A percentile compares a stretch with the other conserved stretches of the same genome.
These are phyloP conservation scores for Puccinia sorghi DNA, from an alignment of 1,284 basidiomycete genomes.

Conservation along the genomic window DNA sequence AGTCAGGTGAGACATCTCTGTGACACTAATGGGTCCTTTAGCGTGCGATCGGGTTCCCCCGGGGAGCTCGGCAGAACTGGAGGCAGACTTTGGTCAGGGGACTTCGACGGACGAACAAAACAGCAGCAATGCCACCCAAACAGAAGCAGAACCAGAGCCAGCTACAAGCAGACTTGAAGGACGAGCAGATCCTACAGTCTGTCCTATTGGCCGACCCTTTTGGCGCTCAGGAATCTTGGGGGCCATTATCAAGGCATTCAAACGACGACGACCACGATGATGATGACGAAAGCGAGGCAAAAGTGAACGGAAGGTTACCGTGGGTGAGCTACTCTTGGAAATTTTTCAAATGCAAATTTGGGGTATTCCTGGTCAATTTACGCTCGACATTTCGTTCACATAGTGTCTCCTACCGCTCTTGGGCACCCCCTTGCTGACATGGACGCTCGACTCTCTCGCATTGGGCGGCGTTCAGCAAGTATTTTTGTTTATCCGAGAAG, in stretches of 20 bases:
- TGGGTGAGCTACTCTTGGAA: constrained; percentile 19
- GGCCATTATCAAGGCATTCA: constrained; percentile 27
- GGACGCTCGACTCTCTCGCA: constrained; percentile 92
- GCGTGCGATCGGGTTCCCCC: background rate
- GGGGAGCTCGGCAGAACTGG: no score
- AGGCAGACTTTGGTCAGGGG: no score
- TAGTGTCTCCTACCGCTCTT: constrained; percentile 91
- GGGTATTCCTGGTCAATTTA: no score
- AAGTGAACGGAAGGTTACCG: constrained; percentile 6
- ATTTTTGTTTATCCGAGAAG: constrained; percentile 83
- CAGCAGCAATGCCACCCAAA: constrained; percentile 37
- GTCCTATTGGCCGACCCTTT: constrained; percentile 42
- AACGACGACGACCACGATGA: constrained; percentile 37
- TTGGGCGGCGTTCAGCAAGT: constrained; percentile 91
- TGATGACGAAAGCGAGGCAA: background rate
- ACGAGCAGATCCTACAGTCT: constrained; percentile 34
- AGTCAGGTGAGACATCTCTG: no score
- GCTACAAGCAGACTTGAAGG: constrained; percentile 27
- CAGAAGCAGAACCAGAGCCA: constrained; percentile 9
- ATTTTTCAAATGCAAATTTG: no score
- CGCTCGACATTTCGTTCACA: background rate
- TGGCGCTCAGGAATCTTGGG: constrained; percentile 38
- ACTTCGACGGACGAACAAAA: background rate
- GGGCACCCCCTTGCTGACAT: constrained; percentile 87
- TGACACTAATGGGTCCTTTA: background rate